Evolutionary conservation across 345 rosid species (phyloP).

Genomic region (Psidium guajava): DNA sequence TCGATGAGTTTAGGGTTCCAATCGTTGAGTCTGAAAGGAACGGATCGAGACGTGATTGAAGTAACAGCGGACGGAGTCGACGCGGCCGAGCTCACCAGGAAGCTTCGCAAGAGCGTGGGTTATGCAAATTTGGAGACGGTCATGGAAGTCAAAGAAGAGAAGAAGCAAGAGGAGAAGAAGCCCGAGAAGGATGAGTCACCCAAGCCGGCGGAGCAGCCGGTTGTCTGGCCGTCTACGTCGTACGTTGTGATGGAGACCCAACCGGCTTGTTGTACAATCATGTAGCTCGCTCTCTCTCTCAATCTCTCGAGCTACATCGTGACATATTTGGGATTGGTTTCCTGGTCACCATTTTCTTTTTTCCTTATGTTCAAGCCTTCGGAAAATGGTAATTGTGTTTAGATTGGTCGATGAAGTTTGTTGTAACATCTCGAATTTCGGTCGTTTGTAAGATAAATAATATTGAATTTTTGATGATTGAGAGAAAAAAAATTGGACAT

Average conservation of each 20-base stretch:
- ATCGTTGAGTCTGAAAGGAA: background rate
- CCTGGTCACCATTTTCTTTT: background rate
- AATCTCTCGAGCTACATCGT: background rate
- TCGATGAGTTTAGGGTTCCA: conserved; percentile 1
- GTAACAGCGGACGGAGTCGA: conserved; percentile 2
- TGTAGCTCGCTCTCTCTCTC: background rate
- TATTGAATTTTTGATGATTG: no score
- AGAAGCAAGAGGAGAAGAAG: background rate
- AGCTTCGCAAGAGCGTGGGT: background rate
- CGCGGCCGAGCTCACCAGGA: background rate
- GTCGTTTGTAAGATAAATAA: no score
- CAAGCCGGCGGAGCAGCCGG: background rate
- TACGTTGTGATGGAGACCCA: background rate
- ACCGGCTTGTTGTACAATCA: background rate
- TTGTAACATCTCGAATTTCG: background rate
- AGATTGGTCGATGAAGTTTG: background rate
- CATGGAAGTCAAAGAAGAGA: background rate
- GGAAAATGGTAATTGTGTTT: background rate
- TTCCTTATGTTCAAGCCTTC: background rate
- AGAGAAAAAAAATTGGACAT: no score
- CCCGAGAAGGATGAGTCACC: background rate
- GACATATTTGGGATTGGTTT: background rate
- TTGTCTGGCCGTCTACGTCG: background rate
- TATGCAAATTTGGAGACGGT: conserved; percentile 2
- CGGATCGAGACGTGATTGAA: conserved; percentile 5